phyloP scores from a whole-genome alignment of 2,329 filamentous ascomycete genomes.

The Trematosphaeria pertusa region DNA sequence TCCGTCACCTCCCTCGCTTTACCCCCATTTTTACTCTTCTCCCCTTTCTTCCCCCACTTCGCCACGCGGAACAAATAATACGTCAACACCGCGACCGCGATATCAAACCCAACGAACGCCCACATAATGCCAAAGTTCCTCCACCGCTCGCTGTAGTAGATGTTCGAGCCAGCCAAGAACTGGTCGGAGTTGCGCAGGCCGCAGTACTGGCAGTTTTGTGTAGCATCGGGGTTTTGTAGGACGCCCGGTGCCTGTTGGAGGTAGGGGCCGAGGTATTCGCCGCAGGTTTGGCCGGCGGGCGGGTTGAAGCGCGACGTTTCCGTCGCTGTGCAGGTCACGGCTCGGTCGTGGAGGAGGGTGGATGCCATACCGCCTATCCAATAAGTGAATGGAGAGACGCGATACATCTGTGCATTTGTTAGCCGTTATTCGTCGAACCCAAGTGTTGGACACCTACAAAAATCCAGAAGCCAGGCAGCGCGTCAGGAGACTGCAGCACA shows the following conservation, averaged over 20 bases:
- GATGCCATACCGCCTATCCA: constrained; percentile 51
- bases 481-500: constrained; percentile 65
- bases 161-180: constrained; percentile 52
- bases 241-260: constrained; percentile 47
- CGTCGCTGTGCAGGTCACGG: constrained; percentile 55
- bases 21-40: constrained; percentile 9
- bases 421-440: too few species aligned
- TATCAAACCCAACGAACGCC: constrained; percentile 70
- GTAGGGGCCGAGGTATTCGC: constrained; percentile 53
- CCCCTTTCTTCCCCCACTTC: constrained; percentile 14
- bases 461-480: constrained; percentile 75
- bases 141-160: constrained; percentile 61
- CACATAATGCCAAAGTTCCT: constrained; percentile 73
- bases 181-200: constrained; percentile 52
- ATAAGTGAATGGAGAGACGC: constrained; percentile 72
- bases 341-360: constrained; percentile 49
- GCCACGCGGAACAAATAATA: constrained; percentile 57
- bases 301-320: constrained; percentile 52
- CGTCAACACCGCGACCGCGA: constrained; percentile 61
- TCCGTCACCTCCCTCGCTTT: constrained; percentile 3
- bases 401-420: constrained; percentile 63
- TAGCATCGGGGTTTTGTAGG: constrained; percentile 52
- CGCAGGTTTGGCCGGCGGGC: constrained; percentile 48
- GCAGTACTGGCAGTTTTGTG: constrained; percentile 58
- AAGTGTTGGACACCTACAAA: constrained; percentile 52